A percentile compares a stretch with the other conserved stretches of the same genome.
Evolutionary conservation across 2,329 filamentous ascomycete species (phyloP).

Genomic region (Phyllosticta paracitricarpa): DNA sequence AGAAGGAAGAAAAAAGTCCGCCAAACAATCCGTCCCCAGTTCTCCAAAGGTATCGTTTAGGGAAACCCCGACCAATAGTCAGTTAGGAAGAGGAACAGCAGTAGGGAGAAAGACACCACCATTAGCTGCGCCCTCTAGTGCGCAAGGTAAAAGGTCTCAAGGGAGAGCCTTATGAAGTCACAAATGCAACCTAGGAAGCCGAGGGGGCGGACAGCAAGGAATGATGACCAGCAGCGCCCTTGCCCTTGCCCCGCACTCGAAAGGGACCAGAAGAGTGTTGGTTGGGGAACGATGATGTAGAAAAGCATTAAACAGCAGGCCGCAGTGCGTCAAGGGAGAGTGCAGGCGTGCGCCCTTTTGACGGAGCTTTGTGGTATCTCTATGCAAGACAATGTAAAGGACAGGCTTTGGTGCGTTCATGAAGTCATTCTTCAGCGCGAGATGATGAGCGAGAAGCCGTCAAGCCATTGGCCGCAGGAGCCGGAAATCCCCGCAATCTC

Average conservation of each 20-base stretch:
- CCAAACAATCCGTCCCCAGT: too few species aligned
- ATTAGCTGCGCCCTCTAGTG: too few species aligned
- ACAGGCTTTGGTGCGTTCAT: background rate
- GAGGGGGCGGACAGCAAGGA: background rate
- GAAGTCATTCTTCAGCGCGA: slow-evolving; percentile 42
- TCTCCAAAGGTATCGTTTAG: too few species aligned
- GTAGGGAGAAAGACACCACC: too few species aligned
- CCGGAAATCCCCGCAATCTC: slow-evolving; percentile 81
- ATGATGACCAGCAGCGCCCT: background rate
- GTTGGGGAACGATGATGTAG: background rate
- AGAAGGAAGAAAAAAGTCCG: too few species aligned
- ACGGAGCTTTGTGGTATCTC: background rate
- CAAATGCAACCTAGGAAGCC: background rate
- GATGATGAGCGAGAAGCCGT: slow-evolving; percentile 77
- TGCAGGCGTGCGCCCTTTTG: background rate
- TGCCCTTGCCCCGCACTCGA: background rate
- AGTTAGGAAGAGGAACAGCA: too few species aligned
- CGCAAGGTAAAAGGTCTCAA: background rate
- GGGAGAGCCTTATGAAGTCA: background rate
- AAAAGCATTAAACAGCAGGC: background rate
- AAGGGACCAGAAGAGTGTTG: background rate
- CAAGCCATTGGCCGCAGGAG: slow-evolving; percentile 69
- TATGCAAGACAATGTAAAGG: background rate
- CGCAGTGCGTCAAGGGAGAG: background rate
- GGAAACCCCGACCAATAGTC: too few species aligned